Percentiles rank a stretch among this genome's conserved stretches.
Conservation (phyloP, 805 yeast genomes). For the Suhomyces sp. region DNA sequence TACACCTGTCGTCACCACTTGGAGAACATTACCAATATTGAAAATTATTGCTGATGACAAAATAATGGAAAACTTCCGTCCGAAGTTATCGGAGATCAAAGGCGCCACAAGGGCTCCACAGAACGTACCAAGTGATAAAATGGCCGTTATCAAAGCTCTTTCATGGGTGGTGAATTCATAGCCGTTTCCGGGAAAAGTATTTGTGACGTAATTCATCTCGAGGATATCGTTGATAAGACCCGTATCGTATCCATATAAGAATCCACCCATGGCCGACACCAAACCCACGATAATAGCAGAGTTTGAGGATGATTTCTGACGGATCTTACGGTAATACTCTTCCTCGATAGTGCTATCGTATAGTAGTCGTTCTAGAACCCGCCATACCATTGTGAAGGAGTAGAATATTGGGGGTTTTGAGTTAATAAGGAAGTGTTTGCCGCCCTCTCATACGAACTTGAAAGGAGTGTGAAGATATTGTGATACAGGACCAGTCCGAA, state of each 20-base stretch:
- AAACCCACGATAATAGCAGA: conserved; percentile 73
- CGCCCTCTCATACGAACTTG: not conserved
- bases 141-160: conserved; percentile 70
- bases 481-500: not conserved
- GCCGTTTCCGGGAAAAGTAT: conserved; percentile 50
- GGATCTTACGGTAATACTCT: conserved; percentile 35
- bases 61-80: conserved; percentile 67
- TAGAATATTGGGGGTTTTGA: not conserved
- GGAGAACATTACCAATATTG: conserved; percentile 68
- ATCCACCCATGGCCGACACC: conserved; percentile 89
- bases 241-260: conserved; percentile 86
- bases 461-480: not conserved
- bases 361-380: conserved; percentile 22
- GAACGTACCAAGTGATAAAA: conserved; percentile 80
- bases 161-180: conserved; percentile 55
- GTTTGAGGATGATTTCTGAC: conserved; percentile 48
- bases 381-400: conserved; percentile 2
- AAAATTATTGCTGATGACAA: conserved; percentile 60
- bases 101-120: conserved; percentile 57
- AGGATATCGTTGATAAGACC: conserved; percentile 77
- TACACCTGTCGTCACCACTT: conserved; percentile 51
- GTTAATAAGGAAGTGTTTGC: not conserved
- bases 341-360: conserved; percentile 36
- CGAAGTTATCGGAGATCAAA: conserved; percentile 62
- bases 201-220: conserved; percentile 68